Evolutionary conservation across 2,329 filamentous ascomycete species (phyloP), one percentile per base, ranked within the genome.

Genomic region (Fonsecaea erecta): DNA sequence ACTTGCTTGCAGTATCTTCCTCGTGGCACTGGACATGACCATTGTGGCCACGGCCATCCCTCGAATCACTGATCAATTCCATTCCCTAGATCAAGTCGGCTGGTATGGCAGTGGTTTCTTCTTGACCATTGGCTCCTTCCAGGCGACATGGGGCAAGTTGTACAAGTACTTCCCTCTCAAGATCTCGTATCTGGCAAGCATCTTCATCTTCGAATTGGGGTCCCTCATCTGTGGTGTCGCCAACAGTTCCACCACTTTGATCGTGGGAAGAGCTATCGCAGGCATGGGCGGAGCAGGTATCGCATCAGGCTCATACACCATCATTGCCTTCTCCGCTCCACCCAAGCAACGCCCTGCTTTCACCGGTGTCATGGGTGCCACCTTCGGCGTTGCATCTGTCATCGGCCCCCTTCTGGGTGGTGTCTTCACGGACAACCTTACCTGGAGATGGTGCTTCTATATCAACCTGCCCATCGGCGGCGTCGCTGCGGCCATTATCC

Each of bases 281-380:
- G 78, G 78, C 16, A 43, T 76, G 12, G 78, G 78, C 21, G 74
- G 70, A 8, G 74, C 76, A 1, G 77, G 78, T 11, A 71, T 77
- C 26, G 66, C 71, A 2, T 67, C 69, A 7, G 78, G 77, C 8
- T 68, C 60, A 8, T 79, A 83, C 51, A 74, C 83, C 28, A 84
- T 85, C 66, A 75, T 85, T 18, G 77, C 80, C 4, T 77, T 77
- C 61, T 78, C 77, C 11, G 79, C 83, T 0, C 78, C 81, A 9
- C 75, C 84, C 11, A 71, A 72, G 30, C 76, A 79, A 63, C 78
- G 83, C 34, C 82, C 83, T 1, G 77, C 78, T 0, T 84, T 83
- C 68, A 82, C 79, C 9, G 74, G 73, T 16, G 9, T 74, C 43
- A 64, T 74, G 32, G 73, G 73, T 11, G 70, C 70, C 16, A 63